A percentile compares a stretch with the other conserved stretches of the same genome.
Evolutionary conservation across 1,284 basidiomycete species (phyloP).

Genomic region (Mycena citricolor): DNA sequence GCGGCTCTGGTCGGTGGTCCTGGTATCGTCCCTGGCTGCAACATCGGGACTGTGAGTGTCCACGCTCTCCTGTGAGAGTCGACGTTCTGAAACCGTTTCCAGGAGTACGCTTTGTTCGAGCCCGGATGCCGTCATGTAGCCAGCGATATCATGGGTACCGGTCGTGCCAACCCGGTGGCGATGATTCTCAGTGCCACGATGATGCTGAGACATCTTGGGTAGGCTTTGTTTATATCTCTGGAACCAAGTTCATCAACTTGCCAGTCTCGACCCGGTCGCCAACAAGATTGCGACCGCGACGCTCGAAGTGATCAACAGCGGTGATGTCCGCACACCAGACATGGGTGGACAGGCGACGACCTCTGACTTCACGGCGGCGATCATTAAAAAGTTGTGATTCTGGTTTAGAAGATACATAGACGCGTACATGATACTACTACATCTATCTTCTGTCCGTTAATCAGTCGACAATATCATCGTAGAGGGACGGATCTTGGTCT

Average conservation of each 20-base stretch:
- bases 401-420: conserved; percentile 19
- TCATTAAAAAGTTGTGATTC: conserved; percentile 69
- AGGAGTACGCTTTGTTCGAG: conserved; percentile 98
- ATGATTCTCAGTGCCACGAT: conserved; percentile 98
- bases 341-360: conserved; percentile 93
- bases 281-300: conserved; percentile 93
- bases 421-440: conserved; percentile 17
- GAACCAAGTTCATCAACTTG: conserved; percentile 1
- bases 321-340: conserved; percentile 91
- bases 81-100: conserved; percentile 9
- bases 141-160: conserved; percentile 96
- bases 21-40: conserved; percentile 97
- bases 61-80: conserved; percentile 4
- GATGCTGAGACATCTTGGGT: conserved; percentile 98
- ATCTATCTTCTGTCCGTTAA: conserved; percentile 21
- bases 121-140: conserved; percentile 99
- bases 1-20: conserved; percentile 98
- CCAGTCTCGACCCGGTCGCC: conserved; percentile 87
- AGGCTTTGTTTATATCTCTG: conserved; percentile 25
- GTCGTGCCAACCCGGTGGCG: conserved; percentile 96
- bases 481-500: conserved; percentile 47
- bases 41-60: conserved; percentile 83
- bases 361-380: conserved; percentile 87
- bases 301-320: conserved; percentile 90
- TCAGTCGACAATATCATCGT: conserved; percentile 40